These are phyloP conservation scores for Chaetothyriales sp. DNA, from an alignment of 2,329 filamentous ascomycete species.

Conservation along the genomic window DNA sequence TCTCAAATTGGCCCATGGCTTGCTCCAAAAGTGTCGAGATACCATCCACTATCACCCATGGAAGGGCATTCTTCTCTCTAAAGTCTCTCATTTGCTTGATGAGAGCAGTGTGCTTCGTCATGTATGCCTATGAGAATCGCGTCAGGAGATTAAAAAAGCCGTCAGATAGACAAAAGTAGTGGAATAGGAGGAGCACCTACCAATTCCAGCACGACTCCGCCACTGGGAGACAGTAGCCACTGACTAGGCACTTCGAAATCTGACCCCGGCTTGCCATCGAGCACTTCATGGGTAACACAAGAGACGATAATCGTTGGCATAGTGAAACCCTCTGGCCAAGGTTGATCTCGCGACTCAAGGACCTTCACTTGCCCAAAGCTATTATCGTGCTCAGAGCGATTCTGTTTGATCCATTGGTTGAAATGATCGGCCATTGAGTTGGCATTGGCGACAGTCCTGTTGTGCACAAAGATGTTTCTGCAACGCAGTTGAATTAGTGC, in stretches of 20 bases:
- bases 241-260: conserved; percentile 55
- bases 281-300: conserved; percentile 57
- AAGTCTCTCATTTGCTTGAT: conserved; percentile 52
- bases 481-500: conserved; percentile 66
- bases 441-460: conserved; percentile 55
- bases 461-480: conserved; percentile 60
- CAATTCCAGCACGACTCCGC: conserved; percentile 62
- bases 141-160: background rate
- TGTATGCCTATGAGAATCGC: conserved; percentile 40
- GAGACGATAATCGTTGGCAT: conserved; percentile 62
- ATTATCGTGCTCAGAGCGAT: conserved; percentile 32
- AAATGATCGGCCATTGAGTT: conserved; percentile 57
- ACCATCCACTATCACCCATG: conserved; percentile 63
- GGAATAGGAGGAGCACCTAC: background rate
- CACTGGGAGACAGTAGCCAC: conserved; percentile 60
- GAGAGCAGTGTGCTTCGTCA: conserved; percentile 57
- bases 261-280: conserved; percentile 46
- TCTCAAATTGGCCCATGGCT: conserved; percentile 67
- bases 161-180: background rate
- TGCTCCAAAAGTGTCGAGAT: conserved; percentile 65
- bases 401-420: conserved; percentile 36
- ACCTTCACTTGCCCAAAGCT: conserved; percentile 33
- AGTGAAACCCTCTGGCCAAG: conserved; percentile 51
- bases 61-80: conserved; percentile 38
- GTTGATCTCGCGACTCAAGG: conserved; percentile 42